Conservation (phyloP, 306 rosid genomes). For the Castanospermum australe region DNA sequence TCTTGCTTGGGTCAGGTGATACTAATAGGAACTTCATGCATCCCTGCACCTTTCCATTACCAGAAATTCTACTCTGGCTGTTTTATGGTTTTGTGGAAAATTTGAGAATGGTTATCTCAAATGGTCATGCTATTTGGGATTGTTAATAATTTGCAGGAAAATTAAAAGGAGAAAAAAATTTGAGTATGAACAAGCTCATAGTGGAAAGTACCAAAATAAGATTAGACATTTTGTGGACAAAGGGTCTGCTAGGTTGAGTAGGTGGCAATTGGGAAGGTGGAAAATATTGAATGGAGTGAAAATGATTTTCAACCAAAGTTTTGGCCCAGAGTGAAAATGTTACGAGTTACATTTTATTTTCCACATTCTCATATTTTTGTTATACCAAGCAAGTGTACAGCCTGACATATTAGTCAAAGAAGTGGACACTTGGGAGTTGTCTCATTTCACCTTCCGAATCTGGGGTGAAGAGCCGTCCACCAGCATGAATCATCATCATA, state of each 20-base stretch:
- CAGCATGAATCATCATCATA: no score
- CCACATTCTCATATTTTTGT: not conserved
- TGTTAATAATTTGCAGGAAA: not conserved
- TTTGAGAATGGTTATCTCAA: not conserved
- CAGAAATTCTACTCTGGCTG: not conserved
- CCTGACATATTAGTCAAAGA: no score
- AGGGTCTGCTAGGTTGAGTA: not conserved
- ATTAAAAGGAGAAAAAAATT: not conserved
- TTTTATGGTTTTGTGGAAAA: not conserved
- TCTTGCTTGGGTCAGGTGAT: constrained; percentile 69
- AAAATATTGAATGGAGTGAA: not conserved
- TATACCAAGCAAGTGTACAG: not conserved
- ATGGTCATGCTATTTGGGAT: not conserved
- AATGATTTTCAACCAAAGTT: not conserved
- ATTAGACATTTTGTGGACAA: not conserved
- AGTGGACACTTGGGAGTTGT: no score
- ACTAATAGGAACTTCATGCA: not conserved
- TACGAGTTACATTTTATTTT: not conserved
- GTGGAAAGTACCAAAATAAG: not conserved
- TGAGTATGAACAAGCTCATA: not conserved
- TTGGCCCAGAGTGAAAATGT: not conserved
- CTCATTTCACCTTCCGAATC: no score
- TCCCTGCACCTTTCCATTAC: not conserved
- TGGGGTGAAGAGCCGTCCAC: no score
- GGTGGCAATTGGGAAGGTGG: not conserved